Evolutionary conservation across 1,139 yeast species (phyloP), one percentile per base, ranked within the genome.

Genomic region (Geotrichum bryndzae): DNA sequence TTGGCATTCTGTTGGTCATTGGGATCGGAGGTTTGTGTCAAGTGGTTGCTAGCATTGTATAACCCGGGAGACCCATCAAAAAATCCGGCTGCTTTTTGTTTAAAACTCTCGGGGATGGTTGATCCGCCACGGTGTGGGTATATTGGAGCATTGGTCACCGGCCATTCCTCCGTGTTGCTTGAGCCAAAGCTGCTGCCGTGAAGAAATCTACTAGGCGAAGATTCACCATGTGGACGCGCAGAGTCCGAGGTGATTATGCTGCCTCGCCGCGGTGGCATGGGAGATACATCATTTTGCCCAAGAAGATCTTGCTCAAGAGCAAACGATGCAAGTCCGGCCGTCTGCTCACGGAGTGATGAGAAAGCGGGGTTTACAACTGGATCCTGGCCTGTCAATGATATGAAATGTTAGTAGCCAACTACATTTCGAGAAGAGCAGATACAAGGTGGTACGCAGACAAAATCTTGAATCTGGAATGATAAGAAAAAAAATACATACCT

Each of bases 241-340:
- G 54, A 25, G 27, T 56, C 59, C 15, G 52, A n/a, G 11, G 58
- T 54, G n/a, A 50, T 59, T 22, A 56, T 52, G 45, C 61, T 59
- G 15, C 56, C 54, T 18, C 41, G 53, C n/a, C 60, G 54, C 41
- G 51, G 51, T 22, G 25, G 27, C 10, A 38, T 33, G 15, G 54
- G 8, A 27, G 33, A 2, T n/a, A 27, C n/a, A 1, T 54, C 57
- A 22, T 23, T 29, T 8, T 25, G 18, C n/a, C 56, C 60, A 11
- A 56, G 22, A 5, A 69, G 64, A 38, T 73, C 77, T 55, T 78
- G 80, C 45, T 79, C 82, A 4, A 84, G 78, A 2, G 86, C 87
- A 60, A 86, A 81, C 46, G 78, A 78, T 15, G 90, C 88, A 65
- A 85, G 77, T 61, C 79, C 83, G 2, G 87, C 88, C 0, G 89